Base-by-base conservation (phyloP, 2,329 filamentous ascomycete species). In the Neospermospora avenae region DNA sequence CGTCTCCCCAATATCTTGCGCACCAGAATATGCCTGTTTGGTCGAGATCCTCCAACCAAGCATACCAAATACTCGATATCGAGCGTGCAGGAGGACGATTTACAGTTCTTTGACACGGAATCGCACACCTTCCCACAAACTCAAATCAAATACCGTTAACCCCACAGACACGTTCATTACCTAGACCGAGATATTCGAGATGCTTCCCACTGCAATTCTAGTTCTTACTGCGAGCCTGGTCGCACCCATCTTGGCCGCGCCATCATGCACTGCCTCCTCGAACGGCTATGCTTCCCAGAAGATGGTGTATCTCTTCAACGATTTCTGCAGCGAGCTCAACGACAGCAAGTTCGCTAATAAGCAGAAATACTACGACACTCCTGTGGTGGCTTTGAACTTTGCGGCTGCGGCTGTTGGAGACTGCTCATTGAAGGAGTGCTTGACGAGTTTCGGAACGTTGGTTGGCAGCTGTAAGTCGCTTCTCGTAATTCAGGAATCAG, bases 291-390 rank as follows among this genome's bases (percentile, higher is more conserved):
- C 57, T 5, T 20, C 57, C 18, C 49, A 54, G 44, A 53, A 59
- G 57, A 34, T 59, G 41, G 34, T 35, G 6, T 59, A 59, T 25
- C 57, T 59, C 34, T 59, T 55, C 57, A 59, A 59, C 20, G 52
- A 59, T 24, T 59, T 59, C 44, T 59, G 57, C 35, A 34, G 42
- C 14, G 13, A 39, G 41, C 37, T 59, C 28, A 24, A 42, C 2
- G 18, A 44, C 31, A 35, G 39, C 49, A 31, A 41, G 13, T 59
- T 59, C 16, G 49, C 20, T 5, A 41, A 41, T 5, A 54, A 55
- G 34, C 42, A 55, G 49, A 48, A 53, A n/a, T 39, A 55, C 31
- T 59, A 59, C 45, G 57, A 54, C 14, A 54, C 35, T 41, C 57
- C 57, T 16, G 51, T 59, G 14, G 45, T 59, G 1, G 51, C 57